Conservation (phyloP, 129 eudicot species). For the Daucus carota region DNA sequence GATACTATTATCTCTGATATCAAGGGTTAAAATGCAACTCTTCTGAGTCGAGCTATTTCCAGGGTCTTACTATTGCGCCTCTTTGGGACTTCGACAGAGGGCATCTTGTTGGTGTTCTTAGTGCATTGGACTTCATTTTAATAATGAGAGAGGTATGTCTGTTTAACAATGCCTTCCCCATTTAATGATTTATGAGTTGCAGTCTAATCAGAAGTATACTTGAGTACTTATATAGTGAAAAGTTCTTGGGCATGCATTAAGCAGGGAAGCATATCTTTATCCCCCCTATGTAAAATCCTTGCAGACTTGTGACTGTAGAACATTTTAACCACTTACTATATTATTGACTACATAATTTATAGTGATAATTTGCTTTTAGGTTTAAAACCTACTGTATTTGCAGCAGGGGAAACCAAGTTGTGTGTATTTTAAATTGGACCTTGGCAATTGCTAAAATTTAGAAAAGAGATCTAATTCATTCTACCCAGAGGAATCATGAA, state of each 20-base stretch:
- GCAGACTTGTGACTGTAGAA: not conserved
- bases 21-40: conserved; percentile 20
- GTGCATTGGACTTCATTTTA: conserved; percentile 86
- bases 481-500: not conserved
- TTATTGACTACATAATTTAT: not conserved
- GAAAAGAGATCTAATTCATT: not conserved
- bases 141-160: conserved; percentile 77
- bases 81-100: conserved; percentile 79
- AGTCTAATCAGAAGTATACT: conserved; percentile 1
- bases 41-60: conserved; percentile 31
- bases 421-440: not conserved
- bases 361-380: not conserved
- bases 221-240: not conserved
- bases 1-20: conserved; percentile 19
- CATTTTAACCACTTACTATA: not conserved
- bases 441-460: not conserved
- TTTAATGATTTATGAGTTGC: not conserved
- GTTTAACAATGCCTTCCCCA: conserved; percentile 6
- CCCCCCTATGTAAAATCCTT: not conserved
- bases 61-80: conserved; percentile 81
- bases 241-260: not conserved
- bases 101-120: conserved; percentile 81
- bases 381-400: not conserved
- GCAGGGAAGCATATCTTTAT: not conserved
- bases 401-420: not conserved